Evolutionary conservation across 2,329 filamentous ascomycete species (phyloP), one percentile per base, ranked within the genome.

Genomic region (Gliomastix tumulicola): DNA sequence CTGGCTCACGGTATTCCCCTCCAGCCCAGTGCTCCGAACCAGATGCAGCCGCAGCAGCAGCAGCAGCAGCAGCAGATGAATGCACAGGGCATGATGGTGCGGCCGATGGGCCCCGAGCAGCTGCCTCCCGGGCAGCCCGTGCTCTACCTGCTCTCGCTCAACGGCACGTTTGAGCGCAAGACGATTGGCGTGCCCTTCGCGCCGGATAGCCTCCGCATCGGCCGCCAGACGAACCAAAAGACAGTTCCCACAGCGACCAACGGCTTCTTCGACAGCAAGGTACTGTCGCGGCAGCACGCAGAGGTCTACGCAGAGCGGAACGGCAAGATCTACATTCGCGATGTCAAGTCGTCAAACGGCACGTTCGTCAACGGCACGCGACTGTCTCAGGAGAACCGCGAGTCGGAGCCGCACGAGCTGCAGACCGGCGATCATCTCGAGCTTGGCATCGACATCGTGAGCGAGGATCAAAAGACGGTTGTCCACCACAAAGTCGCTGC

Each of bases 401-500:
- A 98, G 60, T 97, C 90, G 0, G 92, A 97, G 43, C 89, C 92
- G 0, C 88, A 96, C 55, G 90, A 97, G 55, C 68, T 98, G 22
- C 83, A 89, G 51, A 88, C 90, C 41, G 82, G 88, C 46, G 92
- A 98, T 55, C 87, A 92, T 44, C 68, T 98, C 36, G 92, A 98
- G 56, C 73, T 98, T 23, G 92, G 92, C 38, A 98, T 98, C 50
- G 92, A 98, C 55, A 98, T 98, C 53, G 90, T 98, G 35, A 95
- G 88, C 60, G 92, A 98, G 59, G 92, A 98, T 56, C 90, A 97
- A 58, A 97, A 95, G 65, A 96, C 89, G 1, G 88, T 98, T 20
- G 89, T 98, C 12, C 92, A 98, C 55, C 92, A 97, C 66, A 98
- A 98, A 56, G 92, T 98, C 33, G 89, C 90, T 16, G 89, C 92